These are phyloP conservation scores for Mariannaea elegans DNA, from an alignment of 2,329 filamentous ascomycete species.

Conservation along the genomic window DNA sequence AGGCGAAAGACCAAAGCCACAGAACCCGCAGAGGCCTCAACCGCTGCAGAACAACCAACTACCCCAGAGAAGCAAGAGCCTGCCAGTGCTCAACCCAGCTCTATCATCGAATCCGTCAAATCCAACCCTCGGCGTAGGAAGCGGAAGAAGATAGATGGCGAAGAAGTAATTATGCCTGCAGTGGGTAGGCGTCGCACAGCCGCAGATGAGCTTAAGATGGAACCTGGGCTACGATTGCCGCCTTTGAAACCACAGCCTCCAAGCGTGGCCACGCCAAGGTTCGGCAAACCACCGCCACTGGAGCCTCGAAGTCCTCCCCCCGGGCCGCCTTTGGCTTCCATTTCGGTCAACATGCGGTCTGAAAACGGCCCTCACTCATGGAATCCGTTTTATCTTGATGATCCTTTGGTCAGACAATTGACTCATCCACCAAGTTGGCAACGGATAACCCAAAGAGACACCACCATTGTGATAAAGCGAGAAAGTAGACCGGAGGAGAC, in stretches of 20 bases:
- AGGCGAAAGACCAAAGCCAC: slow-evolving; percentile 32
- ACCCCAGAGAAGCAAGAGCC: slow-evolving; percentile 21
- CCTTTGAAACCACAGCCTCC: slow-evolving; percentile 41
- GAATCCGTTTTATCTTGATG: slow-evolving; percentile 37
- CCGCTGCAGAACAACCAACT: neutral
- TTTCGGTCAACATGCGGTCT: slow-evolving; percentile 44
- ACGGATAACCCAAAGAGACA: slow-evolving; percentile 13
- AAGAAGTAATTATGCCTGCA: slow-evolving; percentile 42
- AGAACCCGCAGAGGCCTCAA: neutral
- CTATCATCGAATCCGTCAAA: slow-evolving; percentile 63
- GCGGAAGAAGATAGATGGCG: slow-evolving; percentile 56
- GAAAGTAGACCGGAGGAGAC: slow-evolving; percentile 29
- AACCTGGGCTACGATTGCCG: slow-evolving; percentile 39
- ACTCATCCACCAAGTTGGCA: slow-evolving; percentile 29
- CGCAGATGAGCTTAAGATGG: slow-evolving; percentile 11
- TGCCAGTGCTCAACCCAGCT: slow-evolving; percentile 40
- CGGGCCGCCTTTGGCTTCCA: slow-evolving; percentile 39
- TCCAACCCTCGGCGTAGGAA: slow-evolving; percentile 56
- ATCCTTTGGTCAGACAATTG: slow-evolving; percentile 33
- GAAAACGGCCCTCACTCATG: slow-evolving; percentile 21
- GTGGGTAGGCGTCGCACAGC: slow-evolving; percentile 28
- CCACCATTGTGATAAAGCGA: slow-evolving; percentile 23
- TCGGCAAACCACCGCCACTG: slow-evolving; percentile 38
- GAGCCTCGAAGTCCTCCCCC: slow-evolving; percentile 42
- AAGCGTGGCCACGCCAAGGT: slow-evolving; percentile 24